Evolutionary conservation across 2,329 filamentous ascomycete genomes (phyloP).

Genomic region (Ilyonectria sp.): DNA sequence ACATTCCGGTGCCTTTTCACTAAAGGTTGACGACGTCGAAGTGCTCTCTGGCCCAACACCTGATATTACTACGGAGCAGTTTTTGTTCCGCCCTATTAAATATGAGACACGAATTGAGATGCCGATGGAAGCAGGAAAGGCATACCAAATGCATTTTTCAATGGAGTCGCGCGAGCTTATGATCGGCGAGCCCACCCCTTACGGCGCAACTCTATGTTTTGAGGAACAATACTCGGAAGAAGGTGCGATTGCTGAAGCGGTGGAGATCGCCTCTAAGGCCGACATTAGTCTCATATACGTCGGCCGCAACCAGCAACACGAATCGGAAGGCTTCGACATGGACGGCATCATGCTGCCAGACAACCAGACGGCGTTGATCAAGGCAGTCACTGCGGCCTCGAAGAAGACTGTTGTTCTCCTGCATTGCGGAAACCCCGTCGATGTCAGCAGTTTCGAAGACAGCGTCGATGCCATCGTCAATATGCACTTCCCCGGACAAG

Average conservation of each 20-base stretch:
- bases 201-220: conserved; percentile 33
- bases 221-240: conserved; percentile 34
- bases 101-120: conserved; percentile 30
- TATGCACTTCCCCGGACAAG: conserved; percentile 36
- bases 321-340: conserved; percentile 37
- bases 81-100: conserved; percentile 30
- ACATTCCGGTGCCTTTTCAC: conserved; percentile 25
- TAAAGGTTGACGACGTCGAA: conserved; percentile 15
- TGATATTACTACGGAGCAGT: conserved; percentile 32
- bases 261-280: conserved; percentile 16
- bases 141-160: conserved; percentile 20
- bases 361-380: conserved; percentile 32
- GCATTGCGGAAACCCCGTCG: conserved; percentile 36
- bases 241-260: conserved; percentile 24
- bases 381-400: conserved; percentile 26
- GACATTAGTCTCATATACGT: conserved; percentile 32
- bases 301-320: conserved; percentile 35
- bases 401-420: conserved; percentile 30
- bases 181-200: conserved; percentile 28
- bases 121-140: conserved; percentile 15
- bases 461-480: conserved; percentile 31
- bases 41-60: conserved; percentile 19
- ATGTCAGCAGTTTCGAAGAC: conserved; percentile 29
- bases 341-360: conserved; percentile 30
- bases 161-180: conserved; percentile 23